Evolutionary conservation across 2,329 filamentous ascomycete species (phyloP).

Genomic region (Fusarium sp.): DNA sequence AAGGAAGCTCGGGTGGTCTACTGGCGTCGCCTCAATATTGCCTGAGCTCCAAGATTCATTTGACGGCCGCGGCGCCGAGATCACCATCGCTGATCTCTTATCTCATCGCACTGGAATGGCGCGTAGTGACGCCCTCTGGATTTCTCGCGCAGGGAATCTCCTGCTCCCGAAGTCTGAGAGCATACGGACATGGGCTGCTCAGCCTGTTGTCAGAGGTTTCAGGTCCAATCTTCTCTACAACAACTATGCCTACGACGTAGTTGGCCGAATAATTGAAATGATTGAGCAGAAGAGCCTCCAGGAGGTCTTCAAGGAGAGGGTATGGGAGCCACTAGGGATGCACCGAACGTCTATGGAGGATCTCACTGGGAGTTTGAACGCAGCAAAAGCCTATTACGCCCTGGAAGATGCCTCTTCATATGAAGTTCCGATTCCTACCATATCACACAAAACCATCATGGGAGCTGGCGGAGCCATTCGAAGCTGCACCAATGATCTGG

Average conservation of each 20-base stretch:
- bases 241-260: not conserved
- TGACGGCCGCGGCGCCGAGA: not conserved
- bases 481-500: not conserved
- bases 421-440: not conserved
- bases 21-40: not conserved
- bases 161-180: not conserved
- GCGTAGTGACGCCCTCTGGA: not conserved
- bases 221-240: not conserved
- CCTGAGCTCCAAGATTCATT: not conserved
- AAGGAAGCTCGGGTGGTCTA: not conserved
- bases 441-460: rapidly evolving
- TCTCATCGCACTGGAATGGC: not conserved
- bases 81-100: not conserved
- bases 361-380: not conserved
- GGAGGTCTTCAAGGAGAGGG: not conserved
- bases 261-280: not conserved
- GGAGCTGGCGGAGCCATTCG: not conserved
- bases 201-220: not conserved
- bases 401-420: not conserved
- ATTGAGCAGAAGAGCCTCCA: not conserved
- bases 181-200: not conserved
- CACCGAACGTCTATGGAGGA: not conserved
- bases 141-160: not conserved
- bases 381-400: not conserved
- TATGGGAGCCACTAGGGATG: not conserved